Evolutionary conservation across 192 early-diverging fungal species (phyloP), one percentile per base, ranked within the genome.

Genomic region (Chytriomyces sp.): DNA sequence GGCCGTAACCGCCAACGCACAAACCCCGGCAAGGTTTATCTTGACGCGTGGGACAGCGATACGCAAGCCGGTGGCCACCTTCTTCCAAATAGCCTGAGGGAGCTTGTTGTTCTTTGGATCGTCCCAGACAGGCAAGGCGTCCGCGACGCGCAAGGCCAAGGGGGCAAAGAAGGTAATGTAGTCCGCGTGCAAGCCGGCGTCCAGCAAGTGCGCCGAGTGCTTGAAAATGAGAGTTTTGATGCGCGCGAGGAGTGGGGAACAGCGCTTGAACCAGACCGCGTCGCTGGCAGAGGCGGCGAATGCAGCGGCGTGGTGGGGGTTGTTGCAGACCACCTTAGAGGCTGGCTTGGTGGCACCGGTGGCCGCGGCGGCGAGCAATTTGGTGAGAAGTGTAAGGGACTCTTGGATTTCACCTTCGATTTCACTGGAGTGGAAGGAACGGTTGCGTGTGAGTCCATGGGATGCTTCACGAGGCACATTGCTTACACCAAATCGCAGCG

Each of bases 131-230:
- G 69, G 55, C 14, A 68, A 19, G 10, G 34, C 10, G 3, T 68
- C 65, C n/a, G 54, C 52, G 8, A 33, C 30, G 5, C 12, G 8
- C 33, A 68, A 38, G n/a, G 69, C 69, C n/a, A 71, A 31, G 17
- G 69, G 54, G 17, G 56, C 31, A 25, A 59, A 71, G 26, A 55
- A 44, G 12, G 34, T 40, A 37, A 71, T 57, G 38, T 71, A 59
- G 39, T 71, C 69, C 28, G 7, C 19, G 39, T 59, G 60, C 39
- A 71, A 38, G 39, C 28, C 34, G n/a, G 44, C 69, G 10, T 71
- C 39, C 5, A 71, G 5, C 5, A 71, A 25, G 32, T 58, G 34
- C 32, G 36, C 33, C 25, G 55, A 33, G 25, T 71, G 69, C 55
- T 57, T 44, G 36, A 28, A 34, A 10, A 71, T 39, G 25, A 59